phyloP scores from a whole-genome alignment of 345 rosid genomes.

The Cardamine occulta region DNA sequence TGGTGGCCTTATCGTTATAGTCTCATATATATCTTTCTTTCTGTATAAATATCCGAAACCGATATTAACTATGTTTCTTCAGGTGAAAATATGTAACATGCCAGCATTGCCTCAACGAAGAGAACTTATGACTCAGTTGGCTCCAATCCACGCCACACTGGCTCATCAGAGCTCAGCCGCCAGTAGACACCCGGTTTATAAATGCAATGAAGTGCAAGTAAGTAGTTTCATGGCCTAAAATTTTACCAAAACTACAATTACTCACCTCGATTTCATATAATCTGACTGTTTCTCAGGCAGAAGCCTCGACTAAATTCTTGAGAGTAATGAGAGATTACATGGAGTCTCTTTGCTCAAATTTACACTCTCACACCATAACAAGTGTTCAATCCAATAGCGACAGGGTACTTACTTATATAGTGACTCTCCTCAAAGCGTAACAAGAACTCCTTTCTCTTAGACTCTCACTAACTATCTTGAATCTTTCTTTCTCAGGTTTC shows the following conservation, averaged over 20 bases:
- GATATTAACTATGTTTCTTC: constrained; percentile 25
- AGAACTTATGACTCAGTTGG: constrained; percentile 76
- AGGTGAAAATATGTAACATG: constrained; percentile 49
- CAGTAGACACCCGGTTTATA: constrained; percentile 76
- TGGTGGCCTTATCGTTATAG: constrained; percentile 17
- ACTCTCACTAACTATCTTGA: not conserved
- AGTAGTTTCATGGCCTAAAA: constrained; percentile 24
- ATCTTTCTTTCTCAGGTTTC: constrained; percentile 66
- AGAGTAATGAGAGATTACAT: constrained; percentile 70
- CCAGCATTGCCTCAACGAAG: constrained; percentile 64
- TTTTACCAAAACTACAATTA: constrained; percentile 3
- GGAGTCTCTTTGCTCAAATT: constrained; percentile 85
- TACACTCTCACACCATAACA: constrained; percentile 87
- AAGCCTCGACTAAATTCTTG: constrained; percentile 72
- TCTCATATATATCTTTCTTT: constrained; percentile 14
- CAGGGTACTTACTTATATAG: constrained; percentile 56
- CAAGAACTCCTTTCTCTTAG: not conserved
- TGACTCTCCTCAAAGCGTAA: constrained; percentile 9
- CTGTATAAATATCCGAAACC: constrained; percentile 1
- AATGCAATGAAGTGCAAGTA: constrained; percentile 89
- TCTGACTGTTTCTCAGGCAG: constrained; percentile 31
- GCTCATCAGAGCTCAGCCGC: constrained; percentile 62
- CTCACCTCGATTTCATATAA: not conserved
- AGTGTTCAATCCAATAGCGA: constrained; percentile 91
- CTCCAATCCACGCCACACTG: constrained; percentile 71